A percentile compares a stretch with the other conserved stretches of the same genome.
phyloP scores from a whole-genome alignment of 1,284 basidiomycete species.

The Leccinum fallax region DNA sequence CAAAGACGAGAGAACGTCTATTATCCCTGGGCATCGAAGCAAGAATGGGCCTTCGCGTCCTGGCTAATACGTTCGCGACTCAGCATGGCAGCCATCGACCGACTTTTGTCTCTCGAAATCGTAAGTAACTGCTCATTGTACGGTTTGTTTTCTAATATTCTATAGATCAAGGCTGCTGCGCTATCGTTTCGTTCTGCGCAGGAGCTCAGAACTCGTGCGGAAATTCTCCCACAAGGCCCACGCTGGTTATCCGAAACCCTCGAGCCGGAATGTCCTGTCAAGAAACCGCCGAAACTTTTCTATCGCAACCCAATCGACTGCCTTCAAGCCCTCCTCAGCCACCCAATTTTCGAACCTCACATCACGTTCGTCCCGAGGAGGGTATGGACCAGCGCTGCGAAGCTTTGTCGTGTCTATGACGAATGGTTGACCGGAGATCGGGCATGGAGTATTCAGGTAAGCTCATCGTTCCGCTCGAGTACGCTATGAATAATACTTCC shows the following conservation, averaged over 20 bases:
- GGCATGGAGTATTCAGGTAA: constrained; percentile 3
- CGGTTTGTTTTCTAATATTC: not conserved
- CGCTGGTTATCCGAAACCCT: not conserved
- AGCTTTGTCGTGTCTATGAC: constrained; percentile 1
- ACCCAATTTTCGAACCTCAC: not conserved
- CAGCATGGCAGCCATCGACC: constrained; percentile 1
- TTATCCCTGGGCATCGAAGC: not conserved
- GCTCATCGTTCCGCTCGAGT: not conserved
- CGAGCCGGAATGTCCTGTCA: not conserved
- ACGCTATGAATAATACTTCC: not conserved
- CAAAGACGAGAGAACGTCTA: not conserved
- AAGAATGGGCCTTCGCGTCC: not conserved
- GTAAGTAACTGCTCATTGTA: not conserved
- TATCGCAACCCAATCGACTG: not conserved
- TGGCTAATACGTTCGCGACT: not conserved
- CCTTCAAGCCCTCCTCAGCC: not conserved
- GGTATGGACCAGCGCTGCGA: constrained; percentile 4
- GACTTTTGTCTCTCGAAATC: not conserved
- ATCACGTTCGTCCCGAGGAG: constrained; percentile 6
- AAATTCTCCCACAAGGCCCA: not conserved
- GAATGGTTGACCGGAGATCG: too few relatives aligned
- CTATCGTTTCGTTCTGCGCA: not conserved
- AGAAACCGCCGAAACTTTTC: not conserved
- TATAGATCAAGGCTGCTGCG: not conserved
- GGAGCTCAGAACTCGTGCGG: not conserved